A percentile compares a stretch with the other conserved stretches of the same genome.
These are phyloP conservation scores for Venturiaceae sp. DNA, from an alignment of 2,329 filamentous ascomycete genomes.

Conservation along the genomic window DNA sequence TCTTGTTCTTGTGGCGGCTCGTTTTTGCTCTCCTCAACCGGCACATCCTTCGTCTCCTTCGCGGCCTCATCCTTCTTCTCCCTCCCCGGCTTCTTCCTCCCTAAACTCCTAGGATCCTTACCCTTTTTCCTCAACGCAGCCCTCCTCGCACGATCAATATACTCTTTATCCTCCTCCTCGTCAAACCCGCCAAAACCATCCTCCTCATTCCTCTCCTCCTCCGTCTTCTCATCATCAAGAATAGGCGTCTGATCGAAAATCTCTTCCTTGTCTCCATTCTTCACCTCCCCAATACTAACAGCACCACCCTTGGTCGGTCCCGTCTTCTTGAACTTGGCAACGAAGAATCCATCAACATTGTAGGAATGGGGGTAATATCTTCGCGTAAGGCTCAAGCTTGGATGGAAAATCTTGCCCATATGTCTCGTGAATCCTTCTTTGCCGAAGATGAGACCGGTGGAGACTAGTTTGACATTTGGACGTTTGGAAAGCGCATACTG, in stretches of 20 bases:
- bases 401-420: constrained; percentile 85
- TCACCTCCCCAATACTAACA: constrained; percentile 27
- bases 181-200: constrained; percentile 40
- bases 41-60: neutral
- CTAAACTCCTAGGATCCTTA: constrained; percentile 29
- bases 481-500: constrained; percentile 87
- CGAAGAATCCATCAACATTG: constrained; percentile 97
- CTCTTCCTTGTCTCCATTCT: constrained; percentile 21
- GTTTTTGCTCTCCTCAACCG: neutral
- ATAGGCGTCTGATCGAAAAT: constrained; percentile 63
- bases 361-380: constrained; percentile 85
- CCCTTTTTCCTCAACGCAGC: constrained; percentile 35
- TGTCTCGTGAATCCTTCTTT: constrained; percentile 87
- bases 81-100: neutral
- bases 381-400: constrained; percentile 70
- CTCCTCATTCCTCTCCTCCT: constrained; percentile 15
- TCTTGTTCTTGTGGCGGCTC: constrained; percentile 12
- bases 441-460: constrained; percentile 82
- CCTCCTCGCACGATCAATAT: constrained; percentile 36
- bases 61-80: neutral
- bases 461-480: constrained; percentile 87
- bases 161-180: constrained; percentile 38
- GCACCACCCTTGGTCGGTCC: constrained; percentile 61
- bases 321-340: constrained; percentile 93
- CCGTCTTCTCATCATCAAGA: constrained; percentile 26